These are phyloP conservation scores for Diaporthe ampelina DNA, from an alignment of 2,329 filamentous ascomycete species.

Conservation along the genomic window DNA sequence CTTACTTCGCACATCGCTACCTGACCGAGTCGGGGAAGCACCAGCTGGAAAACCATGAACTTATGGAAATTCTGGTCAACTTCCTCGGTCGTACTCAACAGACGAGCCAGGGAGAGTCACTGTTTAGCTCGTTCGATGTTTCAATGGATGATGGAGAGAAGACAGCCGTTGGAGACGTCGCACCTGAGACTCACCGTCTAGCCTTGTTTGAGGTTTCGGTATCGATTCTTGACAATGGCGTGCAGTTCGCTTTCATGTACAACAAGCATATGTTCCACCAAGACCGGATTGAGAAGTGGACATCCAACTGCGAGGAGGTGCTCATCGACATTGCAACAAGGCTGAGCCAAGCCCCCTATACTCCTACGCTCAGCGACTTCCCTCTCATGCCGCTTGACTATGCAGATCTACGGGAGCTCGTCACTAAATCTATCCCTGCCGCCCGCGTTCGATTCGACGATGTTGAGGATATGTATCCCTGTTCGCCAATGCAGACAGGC, in stretches of 20 bases:
- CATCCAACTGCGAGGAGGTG: background rate
- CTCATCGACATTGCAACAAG: background rate
- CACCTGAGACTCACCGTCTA: slow-evolving; percentile 2
- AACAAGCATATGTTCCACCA: slow-evolving; percentile 12
- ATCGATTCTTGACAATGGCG: background rate
- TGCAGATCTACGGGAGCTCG: slow-evolving; percentile 42
- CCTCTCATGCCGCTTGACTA: slow-evolving; percentile 45
- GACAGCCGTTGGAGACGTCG: background rate
- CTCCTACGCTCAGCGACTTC: slow-evolving; percentile 47
- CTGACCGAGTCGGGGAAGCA: slow-evolving; percentile 4
- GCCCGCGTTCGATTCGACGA: slow-evolving; percentile 41
- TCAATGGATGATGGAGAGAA: background rate
- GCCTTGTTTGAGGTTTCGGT: slow-evolving; percentile 17
- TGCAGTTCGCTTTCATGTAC: slow-evolving; percentile 1
- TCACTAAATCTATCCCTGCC: slow-evolving; percentile 37
- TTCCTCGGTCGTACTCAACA: slow-evolving; percentile 24
- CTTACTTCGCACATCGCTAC: slow-evolving; percentile 13
- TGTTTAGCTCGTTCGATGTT: background rate
- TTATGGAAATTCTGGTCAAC: background rate
- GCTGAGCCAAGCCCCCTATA: slow-evolving; percentile 12
- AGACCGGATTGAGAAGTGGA: background rate
- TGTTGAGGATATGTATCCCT: slow-evolving; percentile 46
- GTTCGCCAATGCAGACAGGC: slow-evolving; percentile 46
- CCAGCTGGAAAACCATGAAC: background rate
- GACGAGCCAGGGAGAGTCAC: background rate